Evolutionary conservation across 768 basidiomycete genomes (phyloP), one percentile per base, ranked within the genome.

Genomic region (Holtermannia corniformis): DNA sequence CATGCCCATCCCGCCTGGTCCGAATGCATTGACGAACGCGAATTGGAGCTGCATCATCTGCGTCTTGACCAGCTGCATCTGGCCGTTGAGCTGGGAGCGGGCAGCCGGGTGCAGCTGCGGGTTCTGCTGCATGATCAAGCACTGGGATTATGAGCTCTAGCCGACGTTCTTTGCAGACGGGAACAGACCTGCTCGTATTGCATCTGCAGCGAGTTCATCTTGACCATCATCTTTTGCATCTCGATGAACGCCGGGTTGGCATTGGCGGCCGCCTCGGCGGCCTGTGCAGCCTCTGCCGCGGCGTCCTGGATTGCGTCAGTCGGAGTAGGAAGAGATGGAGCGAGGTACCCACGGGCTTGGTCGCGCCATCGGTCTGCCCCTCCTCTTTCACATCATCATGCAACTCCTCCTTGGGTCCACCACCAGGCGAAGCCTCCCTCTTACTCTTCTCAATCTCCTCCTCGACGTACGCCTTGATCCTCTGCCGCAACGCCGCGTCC

Each of bases 391-490:
- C 48, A 88, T 82, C 59, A 79, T 80, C 28, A 3, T 58, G 50
- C 21, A 27, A 52, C 37, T 41, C 54, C 42, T 48, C 52, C 20
- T 54, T 51, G 14, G 53, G 53, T 11, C 22, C 54, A 20, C 56
- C 53, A 20, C 47, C 55, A 13, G 54, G 57, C 12, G 32, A 51
- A 4, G 51, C 59, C 47, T 68, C 71, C 62, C 54, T 49, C 11
- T 69, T 71, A 50, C 68, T 73, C 56, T 63, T 59, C 52, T 74
- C 70, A 26, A 76, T 62, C 62, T 72, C 72, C 21, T 62, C 63
- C n/a, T 87, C 82, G 64, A 96, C 86, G 67, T 93, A 91, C 56
- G 85, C 85, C 50, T 76, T 73, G 41, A 92, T 87, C 62, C 78
- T 83, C 44, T 79, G 81, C 55, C 93, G 81, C 74, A 80, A 80